phyloP scores from a whole-genome alignment of 768 basidiomycete species.

The Boletus barrowsii region DNA sequence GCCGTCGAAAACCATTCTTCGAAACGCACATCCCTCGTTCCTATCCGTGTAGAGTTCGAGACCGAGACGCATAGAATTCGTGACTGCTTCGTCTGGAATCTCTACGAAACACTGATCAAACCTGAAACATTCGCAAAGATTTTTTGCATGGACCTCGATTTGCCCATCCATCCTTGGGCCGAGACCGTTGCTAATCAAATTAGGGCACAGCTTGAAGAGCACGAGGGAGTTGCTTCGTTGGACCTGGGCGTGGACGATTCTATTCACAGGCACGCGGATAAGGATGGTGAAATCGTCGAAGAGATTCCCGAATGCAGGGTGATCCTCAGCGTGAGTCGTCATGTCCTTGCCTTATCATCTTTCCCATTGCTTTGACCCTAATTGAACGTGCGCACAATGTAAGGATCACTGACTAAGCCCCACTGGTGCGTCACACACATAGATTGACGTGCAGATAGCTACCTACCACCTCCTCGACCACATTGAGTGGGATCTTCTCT shows the following conservation, averaged over 20 bases:
- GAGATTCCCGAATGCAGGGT: conserved; percentile 78
- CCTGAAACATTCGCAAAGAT: conserved; percentile 82
- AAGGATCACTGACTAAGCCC: conserved; percentile 9
- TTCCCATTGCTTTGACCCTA: conserved; percentile 13
- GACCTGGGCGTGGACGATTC: conserved; percentile 52
- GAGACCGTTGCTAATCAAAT: conserved; percentile 86
- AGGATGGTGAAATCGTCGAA: conserved; percentile 48
- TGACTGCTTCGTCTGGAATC: conserved; percentile 95
- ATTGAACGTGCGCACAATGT: conserved; percentile 16
- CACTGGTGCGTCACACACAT: background rate
- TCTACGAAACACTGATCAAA: conserved; percentile 81
- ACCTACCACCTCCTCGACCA: conserved; percentile 90
- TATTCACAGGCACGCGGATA: conserved; percentile 13
- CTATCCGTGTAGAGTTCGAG: conserved; percentile 94
- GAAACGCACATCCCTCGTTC: conserved; percentile 60
- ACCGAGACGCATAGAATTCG: conserved; percentile 88
- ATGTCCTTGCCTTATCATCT: conserved; percentile 4
- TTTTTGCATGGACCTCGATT: conserved; percentile 86
- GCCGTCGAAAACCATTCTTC: conserved; percentile 61
- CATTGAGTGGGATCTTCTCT: conserved; percentile 98
- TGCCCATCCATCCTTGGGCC: conserved; percentile 63
- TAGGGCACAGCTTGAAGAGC: conserved; percentile 86
- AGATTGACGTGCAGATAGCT: conserved; percentile 98
- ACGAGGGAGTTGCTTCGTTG: conserved; percentile 76
- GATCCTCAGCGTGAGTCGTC: conserved; percentile 63